phyloP scores from a whole-genome alignment of 371 early-diverging fungal species.

The Apophysomyces ossiformis region DNA sequence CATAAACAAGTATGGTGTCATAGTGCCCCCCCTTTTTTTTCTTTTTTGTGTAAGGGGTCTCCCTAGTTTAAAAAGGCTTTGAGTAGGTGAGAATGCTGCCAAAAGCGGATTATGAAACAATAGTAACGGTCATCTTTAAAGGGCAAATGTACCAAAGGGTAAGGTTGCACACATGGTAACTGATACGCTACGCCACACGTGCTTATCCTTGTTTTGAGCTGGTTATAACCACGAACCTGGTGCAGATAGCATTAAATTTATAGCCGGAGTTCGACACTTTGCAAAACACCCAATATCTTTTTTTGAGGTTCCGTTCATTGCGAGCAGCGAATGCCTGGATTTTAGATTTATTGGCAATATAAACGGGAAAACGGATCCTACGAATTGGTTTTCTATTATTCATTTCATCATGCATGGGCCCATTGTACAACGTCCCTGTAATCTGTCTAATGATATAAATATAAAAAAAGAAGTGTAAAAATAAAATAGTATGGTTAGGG shows the following conservation, averaged over 20 bases:
- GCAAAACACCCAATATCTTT: not conserved
- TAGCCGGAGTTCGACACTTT: not conserved
- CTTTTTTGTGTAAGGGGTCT: not conserved
- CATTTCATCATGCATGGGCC: conserved; percentile 7
- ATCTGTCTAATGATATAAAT: not conserved
- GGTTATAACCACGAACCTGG: conserved; percentile 7
- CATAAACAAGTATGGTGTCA: conserved; percentile 2
- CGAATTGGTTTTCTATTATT: conserved; percentile 4
- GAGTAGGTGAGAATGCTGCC: not conserved
- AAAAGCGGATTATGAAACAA: conserved; percentile 2
- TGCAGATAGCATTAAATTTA: conserved; percentile 11
- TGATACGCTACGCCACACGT: conserved; percentile 15
- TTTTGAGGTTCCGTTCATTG: conserved; percentile 10
- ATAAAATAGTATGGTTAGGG: not conserved
- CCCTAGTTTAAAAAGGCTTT: too few species aligned
- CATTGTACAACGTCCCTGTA: not conserved
- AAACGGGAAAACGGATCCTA: conserved; percentile 11
- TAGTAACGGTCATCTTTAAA: conserved; percentile 7
- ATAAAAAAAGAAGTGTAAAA: too few species aligned
- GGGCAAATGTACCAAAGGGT: conserved; percentile 13
- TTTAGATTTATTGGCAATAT: conserved; percentile 12
- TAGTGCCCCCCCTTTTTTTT: conserved; percentile 9
- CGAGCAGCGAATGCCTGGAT: conserved; percentile 4
- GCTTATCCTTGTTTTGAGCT: conserved; percentile 7
- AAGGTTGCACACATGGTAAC: conserved; percentile 15